Percentiles rank a stretch among this genome's conserved stretches.
Conservation (phyloP, 805 yeast species). For the Babjeviella inositovora region DNA sequence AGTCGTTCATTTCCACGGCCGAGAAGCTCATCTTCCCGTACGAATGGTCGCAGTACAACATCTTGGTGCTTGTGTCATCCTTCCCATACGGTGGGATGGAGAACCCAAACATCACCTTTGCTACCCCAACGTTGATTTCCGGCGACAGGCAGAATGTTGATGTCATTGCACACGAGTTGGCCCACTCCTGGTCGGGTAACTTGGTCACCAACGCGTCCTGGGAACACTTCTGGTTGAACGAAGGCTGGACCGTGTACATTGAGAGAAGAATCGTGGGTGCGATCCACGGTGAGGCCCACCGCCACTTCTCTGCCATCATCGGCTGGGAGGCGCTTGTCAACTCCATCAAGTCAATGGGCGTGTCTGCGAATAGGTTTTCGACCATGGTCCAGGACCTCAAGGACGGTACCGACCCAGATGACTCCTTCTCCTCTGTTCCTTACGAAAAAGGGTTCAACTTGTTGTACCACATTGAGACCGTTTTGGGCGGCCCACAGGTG, state of each 20-base stretch:
- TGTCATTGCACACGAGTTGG: constrained; percentile 85
- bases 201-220: constrained; percentile 81
- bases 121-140: constrained; percentile 75
- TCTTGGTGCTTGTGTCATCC: constrained; percentile 61
- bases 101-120: constrained; percentile 81
- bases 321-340: constrained; percentile 78
- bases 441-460: constrained; percentile 84
- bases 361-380: constrained; percentile 30
- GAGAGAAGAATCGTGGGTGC: constrained; percentile 72
- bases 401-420: constrained; percentile 71
- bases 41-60: constrained; percentile 77
- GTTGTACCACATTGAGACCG: constrained; percentile 55
- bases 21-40: constrained; percentile 64
- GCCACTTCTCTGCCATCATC: constrained; percentile 72
- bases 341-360: constrained; percentile 51
- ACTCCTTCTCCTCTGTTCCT: constrained; percentile 76
- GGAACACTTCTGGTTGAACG: constrained; percentile 92
- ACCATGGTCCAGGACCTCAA: constrained; percentile 58
- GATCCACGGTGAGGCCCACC: constrained; percentile 60
- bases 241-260: constrained; percentile 90
- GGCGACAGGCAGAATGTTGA: constrained; percentile 79
- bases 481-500: constrained; percentile 42
- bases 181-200: constrained; percentile 90
- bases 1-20: constrained; percentile 63
- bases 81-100: constrained; percentile 94